Evolutionary conservation across 2,329 filamentous ascomycete species (phyloP), one percentile per base, ranked within the genome.

Genomic region (Plenodomus biglobosus): DNA sequence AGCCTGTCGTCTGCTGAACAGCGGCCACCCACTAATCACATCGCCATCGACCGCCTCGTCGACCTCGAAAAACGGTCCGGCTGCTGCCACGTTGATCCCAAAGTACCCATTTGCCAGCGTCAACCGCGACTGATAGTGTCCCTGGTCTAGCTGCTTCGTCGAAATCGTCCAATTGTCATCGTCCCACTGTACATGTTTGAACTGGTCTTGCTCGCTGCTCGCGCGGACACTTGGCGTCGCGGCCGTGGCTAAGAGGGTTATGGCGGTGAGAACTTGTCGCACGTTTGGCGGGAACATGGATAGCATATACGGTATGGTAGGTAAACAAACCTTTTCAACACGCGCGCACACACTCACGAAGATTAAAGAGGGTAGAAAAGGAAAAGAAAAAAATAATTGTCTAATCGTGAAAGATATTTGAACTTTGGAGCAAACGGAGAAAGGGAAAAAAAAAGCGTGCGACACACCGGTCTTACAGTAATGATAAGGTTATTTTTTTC

Each of bases 1-100:
- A 0, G 81, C 80, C 58, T 87, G 82, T 27, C 85, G 76, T 18
- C 78, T 72, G 48, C 81, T 78, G 67, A 82, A 86, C 2, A 88
- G 73, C 13, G 86, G 86, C 86, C 86, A 89, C 8, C 84, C 85
- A 56, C 80, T 84, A 49, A 83, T 80, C 30, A 78, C 75, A 50
- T 83, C 78, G 41, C 75, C 79, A 42, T 74, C 72, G 5, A 76
- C 75, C 1, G 74, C 72, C 10, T 61, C 63, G 55, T 85, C 82
- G 20, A 79, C 68, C 57, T 85, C 83, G 62, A 85, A 85, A 62
- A 86, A 73, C 0, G 83, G 84, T 0, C 84, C 84, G 7, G 78
- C 74, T n/a, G 82, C 78, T 19, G 83, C 83, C 21, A 86, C 75
- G 52, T 80, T 84, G 61, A 85, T 83, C 8, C 84, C 84, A 5